phyloP scores from a whole-genome alignment of 2,329 filamentous ascomycete species.

The Pyricularia sp. region DNA sequence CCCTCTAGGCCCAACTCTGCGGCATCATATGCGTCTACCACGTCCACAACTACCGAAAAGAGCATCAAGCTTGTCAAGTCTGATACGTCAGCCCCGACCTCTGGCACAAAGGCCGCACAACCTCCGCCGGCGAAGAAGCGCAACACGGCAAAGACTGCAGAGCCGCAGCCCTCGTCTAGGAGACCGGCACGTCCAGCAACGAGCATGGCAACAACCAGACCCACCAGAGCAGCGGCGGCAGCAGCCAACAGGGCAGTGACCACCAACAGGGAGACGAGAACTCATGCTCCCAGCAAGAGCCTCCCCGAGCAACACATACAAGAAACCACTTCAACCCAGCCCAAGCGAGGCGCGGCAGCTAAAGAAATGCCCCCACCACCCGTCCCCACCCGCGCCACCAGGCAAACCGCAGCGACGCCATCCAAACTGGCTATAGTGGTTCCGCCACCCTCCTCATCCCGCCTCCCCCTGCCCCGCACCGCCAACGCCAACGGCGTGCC shows the following conservation, averaged over 20 bases:
- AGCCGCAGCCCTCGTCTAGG: conserved; percentile 4
- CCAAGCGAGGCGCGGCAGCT: neutral
- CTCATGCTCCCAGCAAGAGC: neutral
- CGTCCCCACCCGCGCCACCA: conserved; percentile 7
- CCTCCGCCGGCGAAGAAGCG: conserved; percentile 5
- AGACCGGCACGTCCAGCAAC: neutral
- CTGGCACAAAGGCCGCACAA: neutral
- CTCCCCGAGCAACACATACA: neutral
- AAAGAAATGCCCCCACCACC: conserved; percentile 10
- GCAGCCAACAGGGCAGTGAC: neutral
- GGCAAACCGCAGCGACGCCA: neutral
- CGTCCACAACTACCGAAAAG: neutral
- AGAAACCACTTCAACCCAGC: neutral
- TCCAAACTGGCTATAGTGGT: conserved; percentile 10
- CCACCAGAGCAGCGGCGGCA: neutral
- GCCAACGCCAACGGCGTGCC: conserved; percentile 26
- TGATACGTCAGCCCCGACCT: neutral
- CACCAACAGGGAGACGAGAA: neutral
- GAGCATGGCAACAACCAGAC: neutral
- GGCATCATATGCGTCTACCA: conserved; percentile 2
- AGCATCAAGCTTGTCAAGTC: conserved; percentile 5
- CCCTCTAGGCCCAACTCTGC: conserved; percentile 9
- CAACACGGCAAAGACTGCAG: conserved; percentile 1
- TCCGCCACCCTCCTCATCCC: conserved; percentile 18
- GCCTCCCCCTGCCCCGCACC: conserved; percentile 24